Base-by-base conservation (phyloP, 345 rosid genomes). In the Syzygium aromaticum region DNA sequence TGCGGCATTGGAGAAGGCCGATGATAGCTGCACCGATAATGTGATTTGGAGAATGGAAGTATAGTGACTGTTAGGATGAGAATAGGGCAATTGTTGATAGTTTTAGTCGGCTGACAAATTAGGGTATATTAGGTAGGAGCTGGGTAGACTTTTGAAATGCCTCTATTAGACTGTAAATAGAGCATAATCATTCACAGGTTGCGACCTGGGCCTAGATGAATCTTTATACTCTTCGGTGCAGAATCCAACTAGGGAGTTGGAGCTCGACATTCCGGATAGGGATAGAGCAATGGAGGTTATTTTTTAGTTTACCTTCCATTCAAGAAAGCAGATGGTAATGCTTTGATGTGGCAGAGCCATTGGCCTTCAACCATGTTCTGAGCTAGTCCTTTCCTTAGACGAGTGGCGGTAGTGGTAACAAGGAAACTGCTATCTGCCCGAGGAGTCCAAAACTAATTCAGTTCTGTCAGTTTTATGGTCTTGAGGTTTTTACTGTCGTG, bases 231-330 rank as follows among this genome's bases (percentile, higher is more conserved):
- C 85, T 51, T 52, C 1, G 82, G 38, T 52, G 85, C 54, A 54
- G 85, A 51, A 51, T 84, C 85, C 85, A 84, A 84, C 85, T n/a
- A 19, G 57, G 85, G 61, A 84, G 85, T 84, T 84, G 85, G 85
- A 84, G 85, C 61, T 84, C 85, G 61, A 84, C 46, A 33, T 84
- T 84, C 85, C 85, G 1, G 57, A 25, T 84, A 84, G 85, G 85
- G 22, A 84, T 52, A 84, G 85, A 84, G 85, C 85, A 84, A 84
- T 84, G 85, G 85, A 84, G 85, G 85, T 84, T 84, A 38, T 84
- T 84, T 84, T 84, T 84, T 84, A 46, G 85, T 51, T 52, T 28
- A 54, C 85, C 85, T n/a, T 84, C 85, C 85, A 84, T 84, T 84
- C 54, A 33, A 84, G 85, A 84, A 59, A 49, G 86, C 61, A 21